phyloP scores from a whole-genome alignment of 352 stramenopile species.

The Thalassiosira livingstoniorum region DNA sequence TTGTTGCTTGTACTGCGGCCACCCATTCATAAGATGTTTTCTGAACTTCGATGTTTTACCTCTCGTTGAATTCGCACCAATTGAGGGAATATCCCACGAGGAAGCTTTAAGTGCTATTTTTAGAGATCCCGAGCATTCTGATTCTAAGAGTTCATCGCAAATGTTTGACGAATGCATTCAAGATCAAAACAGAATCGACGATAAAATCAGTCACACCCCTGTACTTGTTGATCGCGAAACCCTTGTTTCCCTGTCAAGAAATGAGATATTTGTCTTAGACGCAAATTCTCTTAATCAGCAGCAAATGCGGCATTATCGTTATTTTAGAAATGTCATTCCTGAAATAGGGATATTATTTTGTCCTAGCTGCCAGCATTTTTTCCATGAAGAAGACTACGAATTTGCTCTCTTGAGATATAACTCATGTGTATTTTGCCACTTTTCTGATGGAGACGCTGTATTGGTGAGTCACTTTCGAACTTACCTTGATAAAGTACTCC shows the following conservation, averaged over 20 bases:
- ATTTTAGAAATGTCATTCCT: conserved; percentile 7
- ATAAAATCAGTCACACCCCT: conserved; percentile 84
- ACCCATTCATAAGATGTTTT: conserved; percentile 94
- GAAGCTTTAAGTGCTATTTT: conserved; percentile 87
- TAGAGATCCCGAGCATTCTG: conserved; percentile 42
- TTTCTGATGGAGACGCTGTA: not conserved
- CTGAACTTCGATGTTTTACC: conserved; percentile 95
- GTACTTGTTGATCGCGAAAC: conserved; percentile 88
- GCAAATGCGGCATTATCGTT: not conserved
- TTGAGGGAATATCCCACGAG: conserved; percentile 52
- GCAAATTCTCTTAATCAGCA: not conserved
- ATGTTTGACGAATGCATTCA: conserved; percentile 82
- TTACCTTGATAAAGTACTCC: not conserved
- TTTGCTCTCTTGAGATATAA: conserved; percentile 91
- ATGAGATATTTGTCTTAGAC: conserved; percentile 87
- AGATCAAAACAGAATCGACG: conserved; percentile 83
- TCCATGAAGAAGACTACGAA: conserved; percentile 96
- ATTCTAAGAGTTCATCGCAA: conserved; percentile 50
- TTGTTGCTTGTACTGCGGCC: conserved; percentile 92
- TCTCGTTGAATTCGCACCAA: conserved; percentile 92
- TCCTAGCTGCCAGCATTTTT: conserved; percentile 91
- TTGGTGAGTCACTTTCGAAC: not conserved
- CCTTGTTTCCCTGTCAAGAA: conserved; percentile 85
- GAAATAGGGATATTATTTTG: conserved; percentile 90
- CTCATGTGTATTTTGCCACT: conserved; percentile 20